Evolutionary conservation across 106 monocot species (phyloP).

Genomic region (Dioscorea alata): DNA sequence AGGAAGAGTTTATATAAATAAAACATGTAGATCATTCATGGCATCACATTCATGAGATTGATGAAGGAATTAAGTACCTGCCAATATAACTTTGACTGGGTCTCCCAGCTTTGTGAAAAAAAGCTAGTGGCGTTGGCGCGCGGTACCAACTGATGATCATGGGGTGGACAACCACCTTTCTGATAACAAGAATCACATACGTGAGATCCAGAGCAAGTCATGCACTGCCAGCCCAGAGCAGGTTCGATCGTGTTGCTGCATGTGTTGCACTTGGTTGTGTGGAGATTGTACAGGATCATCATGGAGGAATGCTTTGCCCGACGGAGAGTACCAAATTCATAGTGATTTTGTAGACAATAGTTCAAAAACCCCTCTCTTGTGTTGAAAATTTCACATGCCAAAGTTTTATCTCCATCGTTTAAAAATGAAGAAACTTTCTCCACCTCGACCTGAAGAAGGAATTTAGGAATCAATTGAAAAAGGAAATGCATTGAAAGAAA

Average conservation of each 20-base stretch:
- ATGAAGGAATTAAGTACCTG: too few relatives aligned
- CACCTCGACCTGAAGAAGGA: conserved; percentile 31
- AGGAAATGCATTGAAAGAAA: not conserved
- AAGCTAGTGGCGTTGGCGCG: not conserved
- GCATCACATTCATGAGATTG: not conserved
- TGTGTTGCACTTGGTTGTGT: conserved; percentile 15
- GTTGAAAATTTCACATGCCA: conserved; percentile 41
- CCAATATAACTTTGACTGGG: not conserved
- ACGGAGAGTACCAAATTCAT: conserved; percentile 61
- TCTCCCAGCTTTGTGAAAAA: not conserved
- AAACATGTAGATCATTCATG: too few relatives aligned
- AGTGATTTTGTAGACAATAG: conserved; percentile 37
- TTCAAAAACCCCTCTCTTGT: conserved; percentile 32
- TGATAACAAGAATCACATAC: conserved; percentile 32
- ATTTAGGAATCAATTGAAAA: not conserved
- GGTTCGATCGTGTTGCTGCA: conserved; percentile 21
- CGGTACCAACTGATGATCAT: conserved; percentile 19
- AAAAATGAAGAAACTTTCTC: conserved; percentile 18
- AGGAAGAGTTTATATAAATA: too few relatives aligned
- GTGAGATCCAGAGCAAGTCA: conserved; percentile 18
- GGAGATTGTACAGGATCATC: conserved; percentile 60
- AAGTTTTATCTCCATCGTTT: conserved; percentile 29
- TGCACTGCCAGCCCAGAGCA: conserved; percentile 20
- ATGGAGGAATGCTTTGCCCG: conserved; percentile 69
- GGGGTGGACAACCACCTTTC: conserved; percentile 6